Evolutionary conservation across 2,329 filamentous ascomycete genomes (phyloP).

Genomic region (Samsoniella hepiali): DNA sequence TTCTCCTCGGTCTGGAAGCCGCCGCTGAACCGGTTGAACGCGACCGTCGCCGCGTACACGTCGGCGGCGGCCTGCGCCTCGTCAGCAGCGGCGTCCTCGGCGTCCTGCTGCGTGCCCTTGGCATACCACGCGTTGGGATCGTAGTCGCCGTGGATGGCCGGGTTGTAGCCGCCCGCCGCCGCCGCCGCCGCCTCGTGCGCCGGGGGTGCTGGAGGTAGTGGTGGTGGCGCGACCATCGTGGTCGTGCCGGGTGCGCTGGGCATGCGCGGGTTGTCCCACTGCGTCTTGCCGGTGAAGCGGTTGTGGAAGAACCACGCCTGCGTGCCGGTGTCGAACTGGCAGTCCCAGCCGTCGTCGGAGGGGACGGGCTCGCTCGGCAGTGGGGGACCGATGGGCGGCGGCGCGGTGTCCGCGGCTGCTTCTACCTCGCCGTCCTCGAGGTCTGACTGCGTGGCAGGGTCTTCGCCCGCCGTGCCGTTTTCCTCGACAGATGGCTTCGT

Average conservation of each 20-base stretch:
- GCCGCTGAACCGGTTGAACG: slow-evolving; percentile 91
- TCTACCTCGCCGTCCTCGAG: slow-evolving; percentile 27
- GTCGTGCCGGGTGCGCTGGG: slow-evolving; percentile 38
- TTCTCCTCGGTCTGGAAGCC: slow-evolving; percentile 68
- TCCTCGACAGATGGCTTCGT: not conserved
- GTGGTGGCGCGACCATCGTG: slow-evolving; percentile 19
- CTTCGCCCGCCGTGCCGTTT: not conserved
- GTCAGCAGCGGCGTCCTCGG: slow-evolving; percentile 25
- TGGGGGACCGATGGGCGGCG: slow-evolving; percentile 33
- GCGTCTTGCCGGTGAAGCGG: slow-evolving; percentile 67
- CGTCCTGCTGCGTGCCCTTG: slow-evolving; percentile 44
- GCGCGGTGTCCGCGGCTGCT: slow-evolving; percentile 25
- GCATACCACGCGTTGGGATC: slow-evolving; percentile 96
- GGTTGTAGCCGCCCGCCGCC: slow-evolving; percentile 79
- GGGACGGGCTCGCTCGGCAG: slow-evolving; percentile 46
- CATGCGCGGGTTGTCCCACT: slow-evolving; percentile 85
- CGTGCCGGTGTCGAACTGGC: slow-evolving; percentile 67
- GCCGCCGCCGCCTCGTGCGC: slow-evolving; percentile 41
- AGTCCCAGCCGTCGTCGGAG: slow-evolving; percentile 76
- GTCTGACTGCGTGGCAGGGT: not conserved
- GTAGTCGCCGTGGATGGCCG: slow-evolving; percentile 93
- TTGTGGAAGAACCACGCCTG: slow-evolving; percentile 84
- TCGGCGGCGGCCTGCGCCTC: slow-evolving; percentile 35
- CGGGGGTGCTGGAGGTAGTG: slow-evolving; percentile 29
- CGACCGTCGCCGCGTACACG: slow-evolving; percentile 64